A percentile compares a stretch with the other conserved stretches of the same genome.
Conservation (phyloP, 768 basidiomycete species). For the Boletus tomentosulus region DNA sequence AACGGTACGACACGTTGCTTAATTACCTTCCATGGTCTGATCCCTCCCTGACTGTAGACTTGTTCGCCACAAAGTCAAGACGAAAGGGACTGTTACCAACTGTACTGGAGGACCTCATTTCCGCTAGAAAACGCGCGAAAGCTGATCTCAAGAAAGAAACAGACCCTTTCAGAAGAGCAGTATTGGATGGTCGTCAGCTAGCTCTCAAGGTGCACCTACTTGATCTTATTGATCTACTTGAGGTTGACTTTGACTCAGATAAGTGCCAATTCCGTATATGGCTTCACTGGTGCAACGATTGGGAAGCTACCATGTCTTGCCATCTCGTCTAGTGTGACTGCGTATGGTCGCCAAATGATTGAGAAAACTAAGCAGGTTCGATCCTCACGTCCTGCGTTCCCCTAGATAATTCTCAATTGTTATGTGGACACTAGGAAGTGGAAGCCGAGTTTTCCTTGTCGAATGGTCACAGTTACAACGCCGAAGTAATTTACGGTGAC, state of each 20-base stretch:
- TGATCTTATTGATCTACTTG: neutral
- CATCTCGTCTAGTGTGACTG: constrained; percentile 92
- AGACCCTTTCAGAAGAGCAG: constrained; percentile 95
- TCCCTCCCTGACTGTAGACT: constrained; percentile 48
- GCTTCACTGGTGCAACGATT: constrained; percentile 96
- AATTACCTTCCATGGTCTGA: neutral
- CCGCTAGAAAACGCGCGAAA: constrained; percentile 92
- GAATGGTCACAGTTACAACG: constrained; percentile 83
- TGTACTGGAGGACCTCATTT: constrained; percentile 89
- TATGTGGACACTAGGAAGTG: constrained; percentile 53
- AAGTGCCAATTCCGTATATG: constrained; percentile 98
- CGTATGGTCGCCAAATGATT: constrained; percentile 99
- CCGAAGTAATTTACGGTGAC: constrained; percentile 96
- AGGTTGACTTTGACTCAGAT: constrained; percentile 53
- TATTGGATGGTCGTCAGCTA: constrained; percentile 94
- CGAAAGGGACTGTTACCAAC: constrained; percentile 90
- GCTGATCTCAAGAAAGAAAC: constrained; percentile 94
- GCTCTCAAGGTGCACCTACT: constrained; percentile 72
- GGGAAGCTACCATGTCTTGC: constrained; percentile 94
- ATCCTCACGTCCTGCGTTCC: neutral
- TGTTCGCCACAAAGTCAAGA: constrained; percentile 67
- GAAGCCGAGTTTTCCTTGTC: constrained; percentile 81
- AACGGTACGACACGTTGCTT: constrained; percentile 54
- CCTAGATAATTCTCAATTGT: neutral
- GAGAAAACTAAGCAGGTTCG: constrained; percentile 87